Evolutionary conservation across 352 stramenopile species (phyloP), one percentile per base, ranked within the genome.

Genomic region (Achlya hypogyna): DNA sequence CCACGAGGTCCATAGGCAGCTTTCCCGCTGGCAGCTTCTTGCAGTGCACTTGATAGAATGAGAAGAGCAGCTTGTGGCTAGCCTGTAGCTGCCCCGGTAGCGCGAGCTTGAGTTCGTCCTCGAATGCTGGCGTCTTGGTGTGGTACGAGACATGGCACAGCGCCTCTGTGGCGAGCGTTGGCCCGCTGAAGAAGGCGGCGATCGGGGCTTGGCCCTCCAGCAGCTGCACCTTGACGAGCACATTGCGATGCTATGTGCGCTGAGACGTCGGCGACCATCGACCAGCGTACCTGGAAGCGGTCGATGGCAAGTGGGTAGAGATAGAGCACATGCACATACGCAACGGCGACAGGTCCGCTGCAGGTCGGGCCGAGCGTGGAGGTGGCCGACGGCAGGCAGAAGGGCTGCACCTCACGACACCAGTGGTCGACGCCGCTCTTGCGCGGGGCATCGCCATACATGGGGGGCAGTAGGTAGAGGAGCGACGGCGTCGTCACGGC

Each of bases 21-120:
- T 92, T 54, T 35, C 79, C 27, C 72, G 75, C 0, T 73, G 69
- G 31, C 76, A 89, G 53, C 40, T 90, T 92, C 66, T 92, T 92
- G 75, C 83, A 92, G 62, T 92, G 81, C 0, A 92, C 81, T 67
- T 92, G 83, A 51, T 85, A 90, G 53, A 92, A 89, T 9, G 77
- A 87, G 69, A 90, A 86, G 1, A 89, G 62, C 16, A 92, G 58
- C 47, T 89, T 78, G 43, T 92, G 79, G 0, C 43, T 42, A 5
- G 22, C 25, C n/a, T 77, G 79, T 22, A 92, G 69, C 28, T 65
- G 63, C 63, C 81, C 73, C 1, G 83, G 83, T 10, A 92, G 72
- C 34, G 72, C 78, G 35, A 92, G 70, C 56, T 92, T 92, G 51
- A 92, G 75, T 54, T 92, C 83, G 43, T 77, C 75, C 31, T 90